phyloP scores from a whole-genome alignment of 2,329 filamentous ascomycete species.

The Atkinsonella texensis region DNA sequence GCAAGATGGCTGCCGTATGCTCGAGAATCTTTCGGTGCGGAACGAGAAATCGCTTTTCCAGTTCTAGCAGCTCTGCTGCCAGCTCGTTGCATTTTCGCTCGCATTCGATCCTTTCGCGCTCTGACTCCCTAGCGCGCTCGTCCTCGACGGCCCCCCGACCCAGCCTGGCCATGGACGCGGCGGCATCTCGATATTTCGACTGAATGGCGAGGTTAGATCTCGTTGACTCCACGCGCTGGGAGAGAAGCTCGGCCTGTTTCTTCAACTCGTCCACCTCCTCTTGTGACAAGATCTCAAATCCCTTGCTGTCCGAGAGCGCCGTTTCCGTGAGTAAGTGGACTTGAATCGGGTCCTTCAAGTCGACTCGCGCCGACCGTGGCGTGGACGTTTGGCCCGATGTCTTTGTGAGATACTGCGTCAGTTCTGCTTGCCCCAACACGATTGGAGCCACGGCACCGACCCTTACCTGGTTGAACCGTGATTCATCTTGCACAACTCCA shows the following conservation, averaged over 20 bases:
- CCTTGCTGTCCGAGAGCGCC: conserved; percentile 75
- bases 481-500: conserved; percentile 25
- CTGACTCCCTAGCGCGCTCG: conserved; percentile 45
- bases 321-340: conserved; percentile 91
- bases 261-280: conserved; percentile 89
- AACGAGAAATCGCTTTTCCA: conserved; percentile 66
- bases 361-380: conserved; percentile 36
- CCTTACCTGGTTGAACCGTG: conserved; percentile 46
- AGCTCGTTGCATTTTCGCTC: conserved; percentile 78
- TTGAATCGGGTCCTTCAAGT: conserved; percentile 62
- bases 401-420: not conserved
- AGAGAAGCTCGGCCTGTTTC: conserved; percentile 65
- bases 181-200: conserved; percentile 87
- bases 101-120: conserved; percentile 61
- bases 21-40: conserved; percentile 67
- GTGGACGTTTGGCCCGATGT: conserved; percentile 1
- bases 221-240: conserved; percentile 68
- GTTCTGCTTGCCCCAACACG: not conserved
- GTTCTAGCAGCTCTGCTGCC: conserved; percentile 62
- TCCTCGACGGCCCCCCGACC: conserved; percentile 32
- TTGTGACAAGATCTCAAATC: conserved; percentile 75
- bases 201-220: conserved; percentile 78
- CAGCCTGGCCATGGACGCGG: conserved; percentile 71
- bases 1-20: conserved; percentile 86
- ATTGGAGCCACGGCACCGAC: not conserved